Evolutionary conservation across 2,329 filamentous ascomycete genomes (phyloP), one percentile per base, ranked within the genome.

Genomic region (Alternaria sp.): DNA sequence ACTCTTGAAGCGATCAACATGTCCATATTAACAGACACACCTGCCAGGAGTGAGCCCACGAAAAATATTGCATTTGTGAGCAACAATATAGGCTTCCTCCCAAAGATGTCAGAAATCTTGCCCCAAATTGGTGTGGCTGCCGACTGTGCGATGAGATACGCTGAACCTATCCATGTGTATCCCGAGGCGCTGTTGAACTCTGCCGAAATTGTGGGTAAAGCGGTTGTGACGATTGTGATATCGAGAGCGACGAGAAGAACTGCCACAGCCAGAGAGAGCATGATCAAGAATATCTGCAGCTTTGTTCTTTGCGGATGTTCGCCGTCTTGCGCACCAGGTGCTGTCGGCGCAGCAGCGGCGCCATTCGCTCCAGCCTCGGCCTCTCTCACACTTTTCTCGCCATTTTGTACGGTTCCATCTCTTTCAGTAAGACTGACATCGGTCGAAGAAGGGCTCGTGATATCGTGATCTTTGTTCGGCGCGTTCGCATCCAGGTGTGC

Each of bases 91-190:
- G 84, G 85, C 68, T 90, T 91, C 41, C 89, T 82, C 3, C 89
- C 89, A 78, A 86, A 90, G 59, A 91, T 90, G 79, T 91, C 89
- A 45, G 85, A 87, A 22, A 89, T 78, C 69, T 89, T 89, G 22
- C 87, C 86, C 86, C 87, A 89, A 32, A 86, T 81, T 2, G 86
- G 86, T 3, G 85, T 85, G 20, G 84, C 77, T 0, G 83, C 83
- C 4, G 83, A 78, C 62, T 81, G 81, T 41, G 81, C 81, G 20
- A 86, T 79, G 2, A 85, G 70, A 62, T 85, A 86, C 8, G 84
- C 81, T 25, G 79, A 81, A 16, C 84, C 84, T 34, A 87, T 82
- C 85, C 85, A 87, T 6, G 81, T 82, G 63, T 85, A 86, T 20
- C 83, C 84, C 12, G 79, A 73, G 4, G 80, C 77, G 5, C 83